Evolutionary conservation across 768 basidiomycete species (phyloP).

Genomic region (Leccinum broughii): DNA sequence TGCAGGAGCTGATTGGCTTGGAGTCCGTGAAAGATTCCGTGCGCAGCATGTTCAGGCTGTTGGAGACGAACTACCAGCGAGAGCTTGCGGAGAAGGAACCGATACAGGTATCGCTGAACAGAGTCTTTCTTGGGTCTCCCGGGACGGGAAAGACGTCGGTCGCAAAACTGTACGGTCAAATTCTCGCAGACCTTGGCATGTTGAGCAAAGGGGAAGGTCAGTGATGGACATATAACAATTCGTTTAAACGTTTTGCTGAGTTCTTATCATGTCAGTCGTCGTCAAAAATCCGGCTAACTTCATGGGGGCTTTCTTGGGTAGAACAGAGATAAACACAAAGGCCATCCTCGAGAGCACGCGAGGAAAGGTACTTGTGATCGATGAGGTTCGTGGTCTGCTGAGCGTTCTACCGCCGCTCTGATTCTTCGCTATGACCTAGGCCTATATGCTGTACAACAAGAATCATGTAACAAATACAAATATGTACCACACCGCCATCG

Average conservation of each 20-base stretch:
- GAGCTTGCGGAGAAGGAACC: background rate
- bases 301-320: background rate
- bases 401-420: background rate
- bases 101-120: background rate
- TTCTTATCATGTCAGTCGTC: background rate
- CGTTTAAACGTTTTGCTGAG: background rate
- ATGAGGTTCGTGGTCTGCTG: background rate
- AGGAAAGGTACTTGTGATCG: background rate
- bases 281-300: background rate
- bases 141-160: background rate
- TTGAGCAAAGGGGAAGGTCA: background rate
- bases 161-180: background rate
- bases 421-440: background rate
- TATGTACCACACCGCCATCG: background rate
- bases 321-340: background rate
- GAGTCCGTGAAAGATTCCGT: background rate
- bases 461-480: background rate
- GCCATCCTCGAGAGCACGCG: background rate
- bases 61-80: background rate
- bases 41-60: background rate
- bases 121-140: background rate
- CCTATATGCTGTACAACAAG: background rate
- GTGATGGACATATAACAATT: background rate
- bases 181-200: background rate
- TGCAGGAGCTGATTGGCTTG: background rate